Evolutionary conservation across 2,329 filamentous ascomycete genomes (phyloP).

Genomic region (Geoglossum cookeanum): DNA sequence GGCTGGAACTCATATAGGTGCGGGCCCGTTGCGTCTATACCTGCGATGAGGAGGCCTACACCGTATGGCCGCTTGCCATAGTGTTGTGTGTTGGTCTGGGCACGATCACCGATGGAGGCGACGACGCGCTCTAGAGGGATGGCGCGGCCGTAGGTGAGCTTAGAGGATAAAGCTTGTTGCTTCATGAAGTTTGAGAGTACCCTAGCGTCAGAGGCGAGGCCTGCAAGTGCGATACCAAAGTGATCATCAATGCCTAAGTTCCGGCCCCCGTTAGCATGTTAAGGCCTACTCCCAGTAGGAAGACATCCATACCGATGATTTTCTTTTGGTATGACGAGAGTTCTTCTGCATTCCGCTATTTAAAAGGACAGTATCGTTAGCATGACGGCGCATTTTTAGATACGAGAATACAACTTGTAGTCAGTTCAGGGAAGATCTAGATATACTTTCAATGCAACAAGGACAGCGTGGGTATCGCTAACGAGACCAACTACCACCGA

Average conservation of each 20-base stretch:
- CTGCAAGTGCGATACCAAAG: constrained; percentile 85
- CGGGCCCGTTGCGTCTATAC: constrained; percentile 81
- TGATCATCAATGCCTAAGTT: constrained; percentile 61
- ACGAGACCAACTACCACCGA: constrained; percentile 93
- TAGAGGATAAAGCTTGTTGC: constrained; percentile 89
- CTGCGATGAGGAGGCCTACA: constrained; percentile 79
- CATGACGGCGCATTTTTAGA: neutral
- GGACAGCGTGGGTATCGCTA: constrained; percentile 93
- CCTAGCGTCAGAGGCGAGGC: constrained; percentile 90
- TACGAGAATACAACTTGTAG: neutral
- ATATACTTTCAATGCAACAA: constrained; percentile 81
- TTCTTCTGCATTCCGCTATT: constrained; percentile 91
- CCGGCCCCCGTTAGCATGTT: neutral
- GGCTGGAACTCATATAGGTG: constrained; percentile 99
- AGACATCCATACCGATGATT: constrained; percentile 42
- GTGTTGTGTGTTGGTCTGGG: constrained; percentile 93
- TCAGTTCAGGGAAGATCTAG: neutral
- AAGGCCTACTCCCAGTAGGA: neutral
- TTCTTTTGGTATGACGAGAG: constrained; percentile 99
- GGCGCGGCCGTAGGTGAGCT: constrained; percentile 85
- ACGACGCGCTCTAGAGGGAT: constrained; percentile 83
- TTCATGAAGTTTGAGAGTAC: constrained; percentile 99
- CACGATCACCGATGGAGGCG: constrained; percentile 82
- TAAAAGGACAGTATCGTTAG: neutral
- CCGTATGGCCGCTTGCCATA: constrained; percentile 95